Percentiles rank a stretch among this genome's conserved stretches.
phyloP scores from a whole-genome alignment of 2,329 filamentous ascomycete species.

The Trichoderma pleuroti region DNA sequence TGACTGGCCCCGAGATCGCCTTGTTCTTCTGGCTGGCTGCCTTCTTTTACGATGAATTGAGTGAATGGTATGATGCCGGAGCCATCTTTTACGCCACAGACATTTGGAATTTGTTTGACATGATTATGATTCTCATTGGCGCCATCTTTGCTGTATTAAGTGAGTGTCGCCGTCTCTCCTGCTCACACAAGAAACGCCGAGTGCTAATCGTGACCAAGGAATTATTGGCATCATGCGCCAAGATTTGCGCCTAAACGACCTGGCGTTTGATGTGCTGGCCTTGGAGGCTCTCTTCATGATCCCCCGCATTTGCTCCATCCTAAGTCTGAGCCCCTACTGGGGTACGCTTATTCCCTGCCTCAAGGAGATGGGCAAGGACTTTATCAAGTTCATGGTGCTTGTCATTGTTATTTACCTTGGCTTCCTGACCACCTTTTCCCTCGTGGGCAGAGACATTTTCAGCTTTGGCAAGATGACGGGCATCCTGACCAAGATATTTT shows the following conservation, averaged over 20 bases:
- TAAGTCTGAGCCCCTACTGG: slow-evolving; percentile 87
- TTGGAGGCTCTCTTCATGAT: slow-evolving; percentile 88
- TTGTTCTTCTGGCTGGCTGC: slow-evolving; percentile 84
- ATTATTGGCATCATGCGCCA: slow-evolving; percentile 43
- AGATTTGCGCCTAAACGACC: slow-evolving; percentile 63
- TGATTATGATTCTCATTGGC: slow-evolving; percentile 71
- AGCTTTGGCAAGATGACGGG: slow-evolving; percentile 66
- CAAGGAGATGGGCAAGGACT: slow-evolving; percentile 93
- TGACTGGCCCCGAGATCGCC: slow-evolving; percentile 66
- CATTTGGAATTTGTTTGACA: slow-evolving; percentile 73
- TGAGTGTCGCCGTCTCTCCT: slow-evolving; percentile 43
- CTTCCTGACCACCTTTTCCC: slow-evolving; percentile 82
- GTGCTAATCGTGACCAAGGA: slow-evolving; percentile 25
- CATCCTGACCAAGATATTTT: slow-evolving; percentile 77
- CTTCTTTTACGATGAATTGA: slow-evolving; percentile 83
- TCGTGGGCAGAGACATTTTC: slow-evolving; percentile 69
- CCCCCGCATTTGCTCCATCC: slow-evolving; percentile 80
- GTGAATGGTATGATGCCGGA: slow-evolving; percentile 81
- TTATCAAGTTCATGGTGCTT: slow-evolving; percentile 77
- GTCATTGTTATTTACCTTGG: slow-evolving; percentile 81
- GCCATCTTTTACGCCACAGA: slow-evolving; percentile 81
- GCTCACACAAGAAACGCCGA: not conserved
- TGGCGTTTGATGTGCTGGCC: slow-evolving; percentile 84
- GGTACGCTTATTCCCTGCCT: slow-evolving; percentile 85
- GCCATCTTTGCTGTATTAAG: slow-evolving; percentile 67